These are phyloP conservation scores for Pseudonitzschia delicatissima DNA, from an alignment of 108 stramenopile species.

Conservation along the genomic window DNA sequence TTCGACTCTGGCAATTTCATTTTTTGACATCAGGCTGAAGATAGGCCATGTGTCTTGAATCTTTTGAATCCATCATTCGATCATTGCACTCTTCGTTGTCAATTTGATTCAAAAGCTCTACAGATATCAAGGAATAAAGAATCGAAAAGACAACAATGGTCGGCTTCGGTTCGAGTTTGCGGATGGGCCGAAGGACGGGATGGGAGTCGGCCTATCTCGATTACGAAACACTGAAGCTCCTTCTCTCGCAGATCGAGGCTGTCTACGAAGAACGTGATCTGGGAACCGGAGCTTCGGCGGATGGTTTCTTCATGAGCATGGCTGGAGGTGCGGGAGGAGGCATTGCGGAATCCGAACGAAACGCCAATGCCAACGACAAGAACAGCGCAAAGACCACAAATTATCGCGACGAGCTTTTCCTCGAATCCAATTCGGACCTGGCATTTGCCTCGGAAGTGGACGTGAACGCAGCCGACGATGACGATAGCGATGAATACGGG, in stretches of 20 bases:
- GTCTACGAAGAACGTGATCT: conserved; percentile 66
- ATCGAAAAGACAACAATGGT: conserved; percentile 52
- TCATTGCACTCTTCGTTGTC: neutral
- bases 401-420: conserved; percentile 82
- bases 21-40: too few species aligned
- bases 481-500: neutral
- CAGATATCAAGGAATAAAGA: neutral
- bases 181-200: conserved; percentile 60
- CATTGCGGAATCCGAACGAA: conserved; percentile 3
- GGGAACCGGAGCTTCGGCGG: neutral
- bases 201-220: conserved; percentile 84
- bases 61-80: neutral
- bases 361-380: conserved; percentile 2
- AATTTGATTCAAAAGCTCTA: neutral
- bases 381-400: conserved; percentile 23
- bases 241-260: conserved; percentile 62
- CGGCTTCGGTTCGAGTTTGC: conserved; percentile 67
- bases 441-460: conserved; percentile 50
- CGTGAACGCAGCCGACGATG: conserved; percentile 20
- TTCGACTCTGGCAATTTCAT: too few species aligned
- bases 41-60: neutral
- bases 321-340: neutral
- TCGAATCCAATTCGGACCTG: conserved; percentile 69
- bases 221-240: conserved; percentile 69
- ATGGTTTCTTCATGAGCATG: neutral